A percentile compares a stretch with the other conserved stretches of the same genome.
These are phyloP conservation scores for Cladorrhinum sp. DNA, from an alignment of 2,329 filamentous ascomycete genomes.

Conservation along the genomic window DNA sequence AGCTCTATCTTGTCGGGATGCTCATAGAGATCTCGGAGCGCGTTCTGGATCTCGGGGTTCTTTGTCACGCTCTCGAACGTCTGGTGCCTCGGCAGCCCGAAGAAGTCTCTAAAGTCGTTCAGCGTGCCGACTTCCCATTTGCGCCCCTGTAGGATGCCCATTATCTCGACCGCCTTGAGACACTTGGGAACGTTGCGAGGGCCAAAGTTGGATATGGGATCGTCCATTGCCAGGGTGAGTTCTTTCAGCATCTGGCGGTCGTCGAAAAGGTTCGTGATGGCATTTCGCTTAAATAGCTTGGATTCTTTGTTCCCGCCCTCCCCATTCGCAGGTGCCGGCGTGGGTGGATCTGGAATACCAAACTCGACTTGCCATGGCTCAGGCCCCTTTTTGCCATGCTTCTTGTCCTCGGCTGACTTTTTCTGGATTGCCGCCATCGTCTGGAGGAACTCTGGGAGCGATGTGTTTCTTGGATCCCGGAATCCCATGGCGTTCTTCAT, in stretches of 20 bases:
- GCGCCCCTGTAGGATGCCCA: conserved; percentile 60
- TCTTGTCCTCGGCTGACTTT: conserved; percentile 45
- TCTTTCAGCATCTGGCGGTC: conserved; percentile 56
- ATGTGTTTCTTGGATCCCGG: conserved; percentile 44
- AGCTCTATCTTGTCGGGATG: conserved; percentile 66
- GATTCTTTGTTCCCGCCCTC: not conserved
- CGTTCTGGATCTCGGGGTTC: conserved; percentile 46
- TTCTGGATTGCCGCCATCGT: conserved; percentile 29
- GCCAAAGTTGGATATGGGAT: conserved; percentile 53
- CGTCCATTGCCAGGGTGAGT: conserved; percentile 48
- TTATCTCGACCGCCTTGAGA: conserved; percentile 59
- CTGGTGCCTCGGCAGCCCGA: conserved; percentile 54
- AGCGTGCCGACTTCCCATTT: conserved; percentile 60
- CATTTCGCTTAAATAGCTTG: not conserved
- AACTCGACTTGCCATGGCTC: conserved; percentile 50
- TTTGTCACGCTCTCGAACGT: conserved; percentile 58
- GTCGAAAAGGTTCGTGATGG: conserved; percentile 6
- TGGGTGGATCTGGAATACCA: conserved; percentile 47
- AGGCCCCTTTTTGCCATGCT: conserved; percentile 45
- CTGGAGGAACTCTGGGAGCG: conserved; percentile 29
- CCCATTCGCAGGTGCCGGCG: conserved; percentile 42
- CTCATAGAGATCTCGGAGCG: conserved; percentile 58
- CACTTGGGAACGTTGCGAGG: conserved; percentile 56
- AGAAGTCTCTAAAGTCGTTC: conserved; percentile 65
- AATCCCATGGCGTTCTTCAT: conserved; percentile 32